Base-by-base conservation (phyloP, 345 rosid species). In the Salix exigua region DNA sequence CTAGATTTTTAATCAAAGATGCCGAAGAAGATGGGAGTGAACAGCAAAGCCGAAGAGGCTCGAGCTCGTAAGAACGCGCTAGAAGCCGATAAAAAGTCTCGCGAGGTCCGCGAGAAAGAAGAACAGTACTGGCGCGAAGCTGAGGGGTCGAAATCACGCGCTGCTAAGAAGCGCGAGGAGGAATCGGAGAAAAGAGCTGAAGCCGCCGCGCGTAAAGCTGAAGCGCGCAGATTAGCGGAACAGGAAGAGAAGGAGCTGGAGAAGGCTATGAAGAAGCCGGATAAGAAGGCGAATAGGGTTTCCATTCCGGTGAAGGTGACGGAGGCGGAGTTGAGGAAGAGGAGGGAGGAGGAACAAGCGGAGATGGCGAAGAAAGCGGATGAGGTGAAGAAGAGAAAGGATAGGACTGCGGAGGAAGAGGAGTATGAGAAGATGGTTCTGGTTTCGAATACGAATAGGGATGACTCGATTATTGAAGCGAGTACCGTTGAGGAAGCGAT, bases 21-120 rank as follows among this genome's bases (percentile, higher is more conserved):
- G 98, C 98, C 98, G 88, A 93, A 96, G 90, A 96, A 93, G 90
- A 89, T 92, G 96, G 98, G 98, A 25, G 87, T 93, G 62, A 93
- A 91, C 85, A 93, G 89, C 89, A 96, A 92, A 80, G 94, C 99
- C 48, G 99, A 96, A 91, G 98, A 75, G 46, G 96, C 99, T 30
- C 84, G 89, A 70, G 91, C 86, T 17, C 89, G 99, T 23, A 89
- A 85, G 85, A 89, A 73, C 81, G 95, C 96, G 10, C 68, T 87
- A 7, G 98, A 96, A 82, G 1, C 91, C 62, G 95, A 91, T 71
- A 89, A 90, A 38, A 92, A 92, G 88, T 92, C 86, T n/a, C 95
- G 91, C 1, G 93, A 89, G 82, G 73, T 82, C 0, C 89, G 86
- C 38, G 89, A 93, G 76, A 92, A 93, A 86, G 98, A 96, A 74